Evolutionary conservation across 2,329 filamentous ascomycete genomes (phyloP).

Genomic region (Aspergillus chevalieri): DNA sequence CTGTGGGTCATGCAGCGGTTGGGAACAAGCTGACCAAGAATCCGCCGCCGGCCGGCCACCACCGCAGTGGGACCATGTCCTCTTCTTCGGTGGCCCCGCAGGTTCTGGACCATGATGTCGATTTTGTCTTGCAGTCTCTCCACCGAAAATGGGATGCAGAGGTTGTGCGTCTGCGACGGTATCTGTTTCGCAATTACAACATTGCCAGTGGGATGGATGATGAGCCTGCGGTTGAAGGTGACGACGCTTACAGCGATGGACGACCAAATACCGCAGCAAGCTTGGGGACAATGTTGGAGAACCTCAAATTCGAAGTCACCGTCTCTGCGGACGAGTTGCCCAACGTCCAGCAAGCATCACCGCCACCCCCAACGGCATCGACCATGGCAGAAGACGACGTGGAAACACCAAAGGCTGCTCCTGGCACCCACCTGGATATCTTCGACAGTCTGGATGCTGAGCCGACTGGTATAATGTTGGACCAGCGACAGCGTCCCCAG

Average conservation of each 20-base stretch:
- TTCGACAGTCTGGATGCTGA: constrained; percentile 13
- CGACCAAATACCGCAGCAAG: constrained; percentile 35
- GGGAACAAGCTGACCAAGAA: constrained; percentile 30
- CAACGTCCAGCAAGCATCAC: background rate
- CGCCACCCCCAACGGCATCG: background rate
- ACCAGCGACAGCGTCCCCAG: constrained; percentile 14
- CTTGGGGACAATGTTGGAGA: constrained; percentile 33
- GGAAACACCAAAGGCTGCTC: background rate
- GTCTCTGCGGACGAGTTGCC: constrained; percentile 23
- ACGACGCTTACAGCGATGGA: constrained; percentile 31
- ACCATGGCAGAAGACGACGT: background rate
- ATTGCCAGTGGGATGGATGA: constrained; percentile 30
- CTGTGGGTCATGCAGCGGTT: constrained; percentile 22
- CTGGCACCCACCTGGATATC: constrained; percentile 12
- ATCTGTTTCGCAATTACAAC: constrained; percentile 43
- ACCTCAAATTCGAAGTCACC: constrained; percentile 31
- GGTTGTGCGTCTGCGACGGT: constrained; percentile 36
- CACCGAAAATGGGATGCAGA: constrained; percentile 43
- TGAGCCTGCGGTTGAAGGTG: constrained; percentile 11
- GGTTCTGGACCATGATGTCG: constrained; percentile 33
- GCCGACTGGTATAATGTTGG: constrained; percentile 12
- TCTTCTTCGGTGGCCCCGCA: constrained; percentile 14
- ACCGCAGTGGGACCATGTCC: constrained; percentile 1
- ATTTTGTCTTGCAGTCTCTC: constrained; percentile 36
- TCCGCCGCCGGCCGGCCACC: constrained; percentile 13